Evolutionary conservation across 1,284 basidiomycete genomes (phyloP), one percentile per base, ranked within the genome.

Genomic region (Ganoderma resinaceum): DNA sequence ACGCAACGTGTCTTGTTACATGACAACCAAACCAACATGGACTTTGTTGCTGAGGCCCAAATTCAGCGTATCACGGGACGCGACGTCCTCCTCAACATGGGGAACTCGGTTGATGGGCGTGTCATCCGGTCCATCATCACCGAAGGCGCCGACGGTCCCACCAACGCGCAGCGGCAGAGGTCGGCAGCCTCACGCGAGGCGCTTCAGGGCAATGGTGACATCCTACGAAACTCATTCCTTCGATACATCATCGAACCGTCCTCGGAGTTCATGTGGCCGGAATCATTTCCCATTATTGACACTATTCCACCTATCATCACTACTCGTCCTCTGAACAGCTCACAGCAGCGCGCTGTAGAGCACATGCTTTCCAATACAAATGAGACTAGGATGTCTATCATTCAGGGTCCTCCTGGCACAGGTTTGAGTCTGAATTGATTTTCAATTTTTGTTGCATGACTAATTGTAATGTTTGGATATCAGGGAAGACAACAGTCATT

Each of bases 401-500:
- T 91, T 23, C 88, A 90, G 69, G 91, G 91, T 1, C 84, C 84
- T 64, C 85, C 86, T 3, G 85, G 86, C 4, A 85, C 82, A 61
- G 71, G 71, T 70, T 33, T n/a, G 69, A 8, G 20, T 40, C 37
- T 23, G 11, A 7, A 16, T 5, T 62, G 14, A 12, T 11, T 49
- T 11, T 7, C 2, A 52, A 23, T 16, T 46, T 0, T 31, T 33
- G 57, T 16, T 11, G 12, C 53, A 20, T 63, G 6, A 42, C 58
- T 40, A 9, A 59, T 8, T 12, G n/a, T n/a, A 26, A 26, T 60
- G 38, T 37, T 35, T 5, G 26, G 7, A 16, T 29, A n/a, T 85
- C 85, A 62, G 87, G 89, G 3, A 90, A 91, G 75, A 90, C 89
- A 0, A 86, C 86, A 38, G 88, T 90, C 2, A 91, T 92, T 74